phyloP scores from a whole-genome alignment of 2,329 filamentous ascomycete genomes.

The Pseudovirgaria hyperparasitica region DNA sequence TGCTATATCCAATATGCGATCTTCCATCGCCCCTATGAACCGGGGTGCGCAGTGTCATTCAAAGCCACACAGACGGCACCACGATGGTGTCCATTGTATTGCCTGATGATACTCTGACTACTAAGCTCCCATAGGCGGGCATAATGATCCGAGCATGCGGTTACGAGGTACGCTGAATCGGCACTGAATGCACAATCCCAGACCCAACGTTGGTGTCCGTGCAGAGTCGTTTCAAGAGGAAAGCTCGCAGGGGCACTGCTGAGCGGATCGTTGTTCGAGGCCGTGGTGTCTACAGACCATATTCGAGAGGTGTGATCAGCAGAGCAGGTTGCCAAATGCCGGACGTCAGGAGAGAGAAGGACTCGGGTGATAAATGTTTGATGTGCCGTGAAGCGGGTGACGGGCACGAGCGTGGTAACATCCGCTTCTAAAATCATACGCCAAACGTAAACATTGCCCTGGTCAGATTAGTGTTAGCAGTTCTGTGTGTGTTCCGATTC shows the following conservation, averaged over 20 bases:
- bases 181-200: constrained; percentile 96
- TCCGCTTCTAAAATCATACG: constrained; percentile 75
- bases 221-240: constrained; percentile 73
- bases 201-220: constrained; percentile 88
- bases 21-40: too few relatives aligned
- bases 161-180: constrained; percentile 85
- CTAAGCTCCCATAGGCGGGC: constrained; percentile 80
- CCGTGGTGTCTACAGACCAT: constrained; percentile 64
- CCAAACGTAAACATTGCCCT: constrained; percentile 98
- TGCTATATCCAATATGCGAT: too few relatives aligned
- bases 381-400: constrained; percentile 83
- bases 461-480: not conserved
- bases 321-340: constrained; percentile 85
- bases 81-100: constrained; percentile 90
- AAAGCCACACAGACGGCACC: constrained; percentile 86
- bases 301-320: constrained; percentile 93
- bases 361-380: constrained; percentile 88
- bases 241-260: constrained; percentile 42
- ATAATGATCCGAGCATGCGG: constrained; percentile 87
- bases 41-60: constrained; percentile 51
- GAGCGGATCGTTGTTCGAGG: constrained; percentile 23
- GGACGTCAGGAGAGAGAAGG: constrained; percentile 82
- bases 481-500: constrained; percentile 10
- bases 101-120: constrained; percentile 78
- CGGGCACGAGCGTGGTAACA: constrained; percentile 69